Conservation (phyloP, 208 protist genomes). For the Strigomonas culicis region DNA sequence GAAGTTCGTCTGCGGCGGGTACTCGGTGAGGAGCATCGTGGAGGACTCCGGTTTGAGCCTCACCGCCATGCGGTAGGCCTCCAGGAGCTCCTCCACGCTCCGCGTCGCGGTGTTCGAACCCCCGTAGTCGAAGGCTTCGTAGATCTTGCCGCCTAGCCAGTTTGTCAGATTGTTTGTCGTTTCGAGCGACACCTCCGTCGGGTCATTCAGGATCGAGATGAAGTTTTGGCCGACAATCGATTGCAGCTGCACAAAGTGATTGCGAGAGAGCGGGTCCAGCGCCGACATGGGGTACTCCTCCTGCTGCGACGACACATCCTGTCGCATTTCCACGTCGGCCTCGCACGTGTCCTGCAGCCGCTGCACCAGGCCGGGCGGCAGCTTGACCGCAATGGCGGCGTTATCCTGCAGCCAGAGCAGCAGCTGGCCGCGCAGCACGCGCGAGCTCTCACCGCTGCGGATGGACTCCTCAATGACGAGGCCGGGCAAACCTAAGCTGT, state of each 20-base stretch:
- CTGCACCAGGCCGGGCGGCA: slow-evolving; percentile 32
- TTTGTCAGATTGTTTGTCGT: slow-evolving; percentile 37
- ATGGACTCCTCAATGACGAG: slow-evolving; percentile 79
- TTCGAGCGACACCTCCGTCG: slow-evolving; percentile 19
- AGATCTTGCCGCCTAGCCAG: slow-evolving; percentile 69
- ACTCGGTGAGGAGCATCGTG: slow-evolving; percentile 33
- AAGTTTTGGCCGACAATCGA: slow-evolving; percentile 85
- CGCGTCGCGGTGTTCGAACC: slow-evolving; percentile 6
- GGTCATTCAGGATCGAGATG: slow-evolving; percentile 89
- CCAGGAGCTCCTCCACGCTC: slow-evolving; percentile 24
- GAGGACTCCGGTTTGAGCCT: slow-evolving; percentile 33
- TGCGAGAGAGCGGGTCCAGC: slow-evolving; percentile 59
- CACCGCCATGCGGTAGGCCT: slow-evolving; percentile 9
- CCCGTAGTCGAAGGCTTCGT: slow-evolving; percentile 65
- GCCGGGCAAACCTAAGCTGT: slow-evolving; percentile 49
- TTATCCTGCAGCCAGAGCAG: slow-evolving; percentile 55
- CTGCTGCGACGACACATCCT: slow-evolving; percentile 14
- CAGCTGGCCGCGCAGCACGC: slow-evolving; percentile 54
- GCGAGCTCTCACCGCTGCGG: slow-evolving; percentile 58
- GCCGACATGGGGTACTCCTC: slow-evolving; percentile 36
- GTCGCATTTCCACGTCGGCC: slow-evolving; percentile 17
- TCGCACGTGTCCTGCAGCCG: slow-evolving; percentile 42
- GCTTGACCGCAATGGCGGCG: slow-evolving; percentile 2
- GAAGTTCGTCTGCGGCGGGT: slow-evolving; percentile 46
- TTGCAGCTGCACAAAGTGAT: slow-evolving; percentile 68